Conservation (phyloP, 495 filamentous ascomycete genomes). For the Cladorrhinum samala region DNA sequence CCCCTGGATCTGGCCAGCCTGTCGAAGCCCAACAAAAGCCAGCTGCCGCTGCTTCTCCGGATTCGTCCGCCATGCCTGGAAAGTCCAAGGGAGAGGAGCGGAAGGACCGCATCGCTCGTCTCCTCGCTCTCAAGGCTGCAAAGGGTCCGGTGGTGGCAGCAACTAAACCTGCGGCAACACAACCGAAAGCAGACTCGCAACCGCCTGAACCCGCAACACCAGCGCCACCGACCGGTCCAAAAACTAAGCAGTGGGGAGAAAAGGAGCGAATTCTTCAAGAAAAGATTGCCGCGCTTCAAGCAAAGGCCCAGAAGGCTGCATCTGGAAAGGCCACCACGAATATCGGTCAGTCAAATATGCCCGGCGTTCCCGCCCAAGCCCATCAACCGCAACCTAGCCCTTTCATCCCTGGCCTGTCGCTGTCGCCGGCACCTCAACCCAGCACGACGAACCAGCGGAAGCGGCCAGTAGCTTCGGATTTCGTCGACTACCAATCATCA, state of each 20-base stretch:
- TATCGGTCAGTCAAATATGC: neutral
- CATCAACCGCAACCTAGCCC: neutral
- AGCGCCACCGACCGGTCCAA: conserved; percentile 11
- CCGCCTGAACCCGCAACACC: conserved; percentile 10
- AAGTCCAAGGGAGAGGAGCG: conserved; percentile 55
- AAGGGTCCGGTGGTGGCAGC: conserved; percentile 20
- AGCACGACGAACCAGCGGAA: conserved; percentile 45
- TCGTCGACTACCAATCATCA: conserved; percentile 52
- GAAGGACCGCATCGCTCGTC: conserved; percentile 69
- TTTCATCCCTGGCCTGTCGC: conserved; percentile 9
- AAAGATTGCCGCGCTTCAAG: conserved; percentile 41
- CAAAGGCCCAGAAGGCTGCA: conserved; percentile 20
- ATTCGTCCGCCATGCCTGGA: conserved; percentile 15
- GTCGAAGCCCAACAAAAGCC: conserved; percentile 5
- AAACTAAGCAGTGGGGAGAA: conserved; percentile 32
- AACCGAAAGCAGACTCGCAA: conserved; percentile 11
- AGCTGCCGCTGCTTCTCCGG: conserved; percentile 1
- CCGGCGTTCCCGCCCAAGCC: neutral
- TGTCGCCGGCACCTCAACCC: conserved; percentile 7
- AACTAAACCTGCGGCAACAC: conserved; percentile 4
- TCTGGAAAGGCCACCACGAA: conserved; percentile 2
- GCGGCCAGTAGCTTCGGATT: conserved; percentile 81
- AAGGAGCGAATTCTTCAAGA: conserved; percentile 42
- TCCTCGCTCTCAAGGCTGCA: conserved; percentile 54
- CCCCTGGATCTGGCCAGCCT: neutral